A percentile compares a stretch with the other conserved stretches of the same genome.
phyloP scores from a whole-genome alignment of 768 basidiomycete genomes.

The Gautieria morchelliformis region DNA sequence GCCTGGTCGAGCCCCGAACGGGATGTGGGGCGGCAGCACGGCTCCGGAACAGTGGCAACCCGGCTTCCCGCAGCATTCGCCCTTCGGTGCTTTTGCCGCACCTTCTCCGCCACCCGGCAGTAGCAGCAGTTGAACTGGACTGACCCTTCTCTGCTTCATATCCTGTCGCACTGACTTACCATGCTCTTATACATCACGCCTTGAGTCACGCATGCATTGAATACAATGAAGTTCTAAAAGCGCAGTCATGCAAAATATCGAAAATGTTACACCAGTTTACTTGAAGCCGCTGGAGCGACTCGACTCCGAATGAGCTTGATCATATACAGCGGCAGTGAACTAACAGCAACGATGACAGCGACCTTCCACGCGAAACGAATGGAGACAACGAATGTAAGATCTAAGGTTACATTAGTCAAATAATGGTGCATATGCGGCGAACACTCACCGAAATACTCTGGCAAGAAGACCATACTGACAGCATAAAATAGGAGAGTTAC shows the following conservation, averaged over 20 bases:
- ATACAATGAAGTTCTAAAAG: constrained; percentile 1
- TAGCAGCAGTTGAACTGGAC: not conserved
- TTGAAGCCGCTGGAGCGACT: constrained; percentile 87
- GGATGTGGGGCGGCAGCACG: constrained; percentile 2
- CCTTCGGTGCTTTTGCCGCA: not conserved
- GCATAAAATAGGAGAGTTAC: constrained; percentile 84
- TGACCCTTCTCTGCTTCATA: not conserved
- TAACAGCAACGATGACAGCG: constrained; percentile 88
- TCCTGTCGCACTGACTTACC: constrained; percentile 5
- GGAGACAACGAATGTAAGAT: constrained; percentile 87
- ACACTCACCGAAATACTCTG: constrained; percentile 88
- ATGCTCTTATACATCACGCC: constrained; percentile 7
- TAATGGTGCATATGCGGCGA: constrained; percentile 5
- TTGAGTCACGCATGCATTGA: constrained; percentile 4
- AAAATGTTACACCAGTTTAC: constrained; percentile 62
- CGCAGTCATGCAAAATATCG: not conserved
- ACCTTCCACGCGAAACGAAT: constrained; percentile 89
- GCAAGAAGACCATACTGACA: constrained; percentile 85
- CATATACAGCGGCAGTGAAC: constrained; percentile 83
- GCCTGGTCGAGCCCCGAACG: constrained; percentile 4
- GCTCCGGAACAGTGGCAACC: constrained; percentile 5
- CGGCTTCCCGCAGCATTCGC: not conserved
- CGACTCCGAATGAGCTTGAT: constrained; percentile 81
- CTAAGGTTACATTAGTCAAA: constrained; percentile 28
- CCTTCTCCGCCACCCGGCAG: constrained; percentile 7